Conservation (phyloP, 331 rosid species). For the Stylosanthes scabra region DNA sequence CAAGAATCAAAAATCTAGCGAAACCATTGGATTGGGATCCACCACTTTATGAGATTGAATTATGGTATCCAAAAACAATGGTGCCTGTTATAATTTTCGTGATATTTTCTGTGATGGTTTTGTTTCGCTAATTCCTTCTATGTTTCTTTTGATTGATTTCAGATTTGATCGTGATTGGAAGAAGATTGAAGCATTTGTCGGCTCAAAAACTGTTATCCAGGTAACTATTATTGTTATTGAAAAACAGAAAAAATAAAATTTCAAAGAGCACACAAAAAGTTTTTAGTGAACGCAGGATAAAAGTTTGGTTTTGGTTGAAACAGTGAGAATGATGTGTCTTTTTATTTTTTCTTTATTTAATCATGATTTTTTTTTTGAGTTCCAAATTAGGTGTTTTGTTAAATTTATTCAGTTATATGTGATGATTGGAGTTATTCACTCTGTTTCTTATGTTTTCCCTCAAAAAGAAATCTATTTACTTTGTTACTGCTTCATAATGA, state of each 20-base stretch:
- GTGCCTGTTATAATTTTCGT: neutral
- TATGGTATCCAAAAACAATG: constrained; percentile 1
- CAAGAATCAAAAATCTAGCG: neutral
- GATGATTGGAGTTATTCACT: neutral
- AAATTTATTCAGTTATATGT: constrained; percentile 10
- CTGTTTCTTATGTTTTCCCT: constrained; percentile 2
- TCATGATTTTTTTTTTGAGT: constrained; percentile 21
- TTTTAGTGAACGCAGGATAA: neutral
- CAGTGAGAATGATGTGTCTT: neutral
- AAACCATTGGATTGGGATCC: constrained; percentile 1
- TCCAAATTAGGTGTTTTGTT: neutral
- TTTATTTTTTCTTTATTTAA: constrained; percentile 25
- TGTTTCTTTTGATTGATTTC: constrained; percentile 39
- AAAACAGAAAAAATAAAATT: neutral
- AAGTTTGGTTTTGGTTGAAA: constrained; percentile 17
- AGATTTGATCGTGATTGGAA: constrained; percentile 99
- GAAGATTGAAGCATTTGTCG: constrained; percentile 96
- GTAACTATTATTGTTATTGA: constrained; percentile 41
- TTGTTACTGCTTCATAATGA: constrained; percentile 5
- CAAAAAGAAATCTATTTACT: neutral
- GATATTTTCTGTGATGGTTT: neutral
- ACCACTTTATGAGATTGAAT: constrained; percentile 15
- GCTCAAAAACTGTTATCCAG: constrained; percentile 95
- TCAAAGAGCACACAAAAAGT: constrained; percentile 5
- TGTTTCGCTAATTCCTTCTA: constrained; percentile 26